Percentiles rank a stretch among this genome's conserved stretches.
These are phyloP conservation scores for Pseudogymnoascus sp. DNA, from an alignment of 2,329 filamentous ascomycete species.

Conservation along the genomic window DNA sequence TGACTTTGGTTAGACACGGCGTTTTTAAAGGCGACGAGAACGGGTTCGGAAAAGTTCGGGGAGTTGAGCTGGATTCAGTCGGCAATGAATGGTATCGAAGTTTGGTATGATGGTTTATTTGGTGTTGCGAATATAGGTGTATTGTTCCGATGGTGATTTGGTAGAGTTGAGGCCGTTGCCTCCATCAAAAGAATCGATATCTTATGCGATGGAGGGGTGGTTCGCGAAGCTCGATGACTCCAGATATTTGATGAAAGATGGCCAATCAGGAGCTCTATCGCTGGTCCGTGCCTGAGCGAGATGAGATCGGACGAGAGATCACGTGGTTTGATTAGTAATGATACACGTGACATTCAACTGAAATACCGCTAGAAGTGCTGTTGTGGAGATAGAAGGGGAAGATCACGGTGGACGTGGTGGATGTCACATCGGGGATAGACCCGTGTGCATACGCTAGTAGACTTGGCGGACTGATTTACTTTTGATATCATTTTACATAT, in stretches of 20 bases:
- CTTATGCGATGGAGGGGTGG: slow-evolving; percentile 1
- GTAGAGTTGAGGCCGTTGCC: slow-evolving; percentile 1
- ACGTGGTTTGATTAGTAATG: background rate
- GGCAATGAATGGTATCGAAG: slow-evolving; percentile 9
- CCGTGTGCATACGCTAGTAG: background rate
- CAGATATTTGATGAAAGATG: background rate
- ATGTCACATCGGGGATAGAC: background rate
- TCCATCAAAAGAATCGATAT: background rate
- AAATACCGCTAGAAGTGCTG: background rate
- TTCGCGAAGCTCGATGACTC: slow-evolving; percentile 7
- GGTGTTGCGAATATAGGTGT: background rate
- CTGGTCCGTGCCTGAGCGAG: background rate
- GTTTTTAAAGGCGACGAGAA: slow-evolving; percentile 71
- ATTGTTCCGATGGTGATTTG: background rate
- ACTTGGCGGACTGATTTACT: background rate
- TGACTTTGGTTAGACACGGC: slow-evolving; percentile 81
- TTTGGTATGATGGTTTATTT: background rate
- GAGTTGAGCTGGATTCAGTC: slow-evolving; percentile 34
- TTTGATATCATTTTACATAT: background rate
- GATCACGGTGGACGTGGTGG: background rate
- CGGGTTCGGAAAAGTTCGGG: background rate
- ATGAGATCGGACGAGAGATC: background rate
- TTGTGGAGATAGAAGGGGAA: background rate
- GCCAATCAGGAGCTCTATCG: background rate
- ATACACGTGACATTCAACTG: background rate